Evolutionary conservation across 371 early-diverging fungal species (phyloP).

Genomic region (Racocetra persica): DNA sequence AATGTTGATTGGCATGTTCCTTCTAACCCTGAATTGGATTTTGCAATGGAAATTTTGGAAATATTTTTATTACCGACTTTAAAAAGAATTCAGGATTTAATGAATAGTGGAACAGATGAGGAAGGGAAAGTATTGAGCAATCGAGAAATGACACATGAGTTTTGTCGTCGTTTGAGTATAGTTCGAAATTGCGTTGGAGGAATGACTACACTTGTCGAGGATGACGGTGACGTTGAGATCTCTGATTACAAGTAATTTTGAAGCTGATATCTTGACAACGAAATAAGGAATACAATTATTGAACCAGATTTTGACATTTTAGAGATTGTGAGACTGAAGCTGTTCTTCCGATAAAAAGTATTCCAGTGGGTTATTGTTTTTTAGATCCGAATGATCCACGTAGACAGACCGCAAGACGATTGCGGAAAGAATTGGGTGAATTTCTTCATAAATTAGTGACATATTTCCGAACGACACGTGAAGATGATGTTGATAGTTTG

Average conservation of each 20-base stretch:
- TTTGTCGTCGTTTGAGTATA: constrained; percentile 65
- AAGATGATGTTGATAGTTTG: constrained; percentile 81
- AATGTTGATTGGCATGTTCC: constrained; percentile 83
- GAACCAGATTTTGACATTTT: constrained; percentile 39
- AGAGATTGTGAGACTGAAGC: constrained; percentile 55
- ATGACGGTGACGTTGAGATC: constrained; percentile 59
- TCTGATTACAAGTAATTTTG: constrained; percentile 49
- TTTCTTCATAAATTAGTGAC: constrained; percentile 61
- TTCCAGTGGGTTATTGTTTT: constrained; percentile 70
- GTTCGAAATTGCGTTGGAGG: constrained; percentile 64
- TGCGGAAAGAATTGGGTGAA: constrained; percentile 64
- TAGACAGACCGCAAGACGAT: constrained; percentile 52
- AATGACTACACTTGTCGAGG: constrained; percentile 59
- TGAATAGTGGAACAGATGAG: constrained; percentile 44
- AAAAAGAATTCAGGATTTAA: constrained; percentile 57
- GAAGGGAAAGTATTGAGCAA: constrained; percentile 45
- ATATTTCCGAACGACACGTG: constrained; percentile 61
- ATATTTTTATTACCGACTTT: constrained; percentile 59
- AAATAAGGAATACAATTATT: not conserved
- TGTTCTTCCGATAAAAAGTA: constrained; percentile 47
- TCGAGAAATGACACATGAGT: constrained; percentile 60
- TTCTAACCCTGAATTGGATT: constrained; percentile 66
- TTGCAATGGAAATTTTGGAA: constrained; percentile 70
- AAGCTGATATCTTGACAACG: constrained; percentile 3
- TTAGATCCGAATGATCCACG: constrained; percentile 60